Percentiles rank a stretch among this genome's conserved stretches.
phyloP scores from a whole-genome alignment of 495 filamentous ascomycete species.

The Tuber calosporum region DNA sequence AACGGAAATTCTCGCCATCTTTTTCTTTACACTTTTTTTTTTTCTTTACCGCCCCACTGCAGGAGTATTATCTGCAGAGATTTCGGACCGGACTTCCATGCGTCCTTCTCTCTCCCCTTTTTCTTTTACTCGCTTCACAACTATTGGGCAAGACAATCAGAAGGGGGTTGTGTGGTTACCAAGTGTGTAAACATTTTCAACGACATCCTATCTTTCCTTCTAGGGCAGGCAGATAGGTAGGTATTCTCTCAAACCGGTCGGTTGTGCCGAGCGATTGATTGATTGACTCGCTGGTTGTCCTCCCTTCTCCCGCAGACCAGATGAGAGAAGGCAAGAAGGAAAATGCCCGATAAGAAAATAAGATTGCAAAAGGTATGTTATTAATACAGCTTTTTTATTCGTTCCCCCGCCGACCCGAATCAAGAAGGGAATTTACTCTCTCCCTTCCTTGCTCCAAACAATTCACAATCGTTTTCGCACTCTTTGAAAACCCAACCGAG shows the following conservation, averaged over 20 bases:
- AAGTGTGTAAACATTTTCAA: background rate
- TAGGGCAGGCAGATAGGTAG: background rate
- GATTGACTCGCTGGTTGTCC: background rate
- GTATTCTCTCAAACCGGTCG: background rate
- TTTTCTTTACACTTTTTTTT: background rate
- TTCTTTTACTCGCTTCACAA: background rate
- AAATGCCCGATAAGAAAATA: background rate
- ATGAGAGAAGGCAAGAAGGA: background rate
- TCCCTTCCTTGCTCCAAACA: background rate
- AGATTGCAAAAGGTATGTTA: background rate
- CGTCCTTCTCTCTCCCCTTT: background rate
- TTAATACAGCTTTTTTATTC: slow-evolving; percentile 1
- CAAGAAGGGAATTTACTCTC: background rate
- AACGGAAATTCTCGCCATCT: background rate
- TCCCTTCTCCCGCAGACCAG: background rate
- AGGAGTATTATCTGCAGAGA: background rate
- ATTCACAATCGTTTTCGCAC: slow-evolving; percentile 1
- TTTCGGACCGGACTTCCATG: background rate
- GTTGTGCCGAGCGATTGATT: background rate
- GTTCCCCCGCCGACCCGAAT: background rate
- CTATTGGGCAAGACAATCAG: background rate
- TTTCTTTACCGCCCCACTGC: background rate
- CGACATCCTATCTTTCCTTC: background rate
- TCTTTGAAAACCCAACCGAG: background rate
- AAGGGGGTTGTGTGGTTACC: background rate